Base-by-base conservation (phyloP, 2,329 filamentous ascomycete genomes). In the Trichoderma atrobrunneum region DNA sequence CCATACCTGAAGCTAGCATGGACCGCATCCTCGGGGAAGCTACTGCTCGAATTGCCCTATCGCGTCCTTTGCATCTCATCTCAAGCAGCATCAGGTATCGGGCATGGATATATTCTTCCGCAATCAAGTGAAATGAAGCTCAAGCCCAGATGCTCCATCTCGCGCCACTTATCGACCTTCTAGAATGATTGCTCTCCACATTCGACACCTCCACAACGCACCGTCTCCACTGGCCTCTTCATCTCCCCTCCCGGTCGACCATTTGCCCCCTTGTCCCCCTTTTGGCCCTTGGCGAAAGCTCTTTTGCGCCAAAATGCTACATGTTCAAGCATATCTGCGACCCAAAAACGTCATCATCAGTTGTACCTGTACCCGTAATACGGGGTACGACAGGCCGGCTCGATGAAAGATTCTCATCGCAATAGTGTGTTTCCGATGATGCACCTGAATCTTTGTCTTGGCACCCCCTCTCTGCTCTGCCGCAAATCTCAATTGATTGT, bases 111-210 rank as follows among this genome's bases (percentile, higher is more conserved):
- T 36, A 26, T 51, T 24, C 48, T 36, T 66, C 48, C 48, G 48
- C 48, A 30, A 43, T 51, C 56, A 70, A 36, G 11, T 61, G 56
- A 70, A 62, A 62, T 62, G 57, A 70, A 70, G 66, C 57, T 70
- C 57, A 34, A 62, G 56, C 34, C 28, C 5, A 51, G 54, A 8
- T 62, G 66, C 66, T 70, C 66, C 66, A 54, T 62, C 62, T 71
- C 61, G 61, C 43, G 51, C 69, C 48, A 65, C 60, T 51, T 60
- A 65, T 66, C 61, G 54, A 34, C 51, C 69, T 73, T 74, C 73
- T 71, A 74, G 73, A 74, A 74, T 74, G 59, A 73, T 72, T 34
- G 48, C 67, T 70, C 73, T 73, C 72, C 72, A 73, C 73, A 72
- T 30, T 51, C 63, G 51, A 54, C 39, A 32, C 30, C 70, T 72